These are phyloP conservation scores for Paradendryphiella salina DNA, from an alignment of 2,329 filamentous ascomycete genomes.

Conservation along the genomic window DNA sequence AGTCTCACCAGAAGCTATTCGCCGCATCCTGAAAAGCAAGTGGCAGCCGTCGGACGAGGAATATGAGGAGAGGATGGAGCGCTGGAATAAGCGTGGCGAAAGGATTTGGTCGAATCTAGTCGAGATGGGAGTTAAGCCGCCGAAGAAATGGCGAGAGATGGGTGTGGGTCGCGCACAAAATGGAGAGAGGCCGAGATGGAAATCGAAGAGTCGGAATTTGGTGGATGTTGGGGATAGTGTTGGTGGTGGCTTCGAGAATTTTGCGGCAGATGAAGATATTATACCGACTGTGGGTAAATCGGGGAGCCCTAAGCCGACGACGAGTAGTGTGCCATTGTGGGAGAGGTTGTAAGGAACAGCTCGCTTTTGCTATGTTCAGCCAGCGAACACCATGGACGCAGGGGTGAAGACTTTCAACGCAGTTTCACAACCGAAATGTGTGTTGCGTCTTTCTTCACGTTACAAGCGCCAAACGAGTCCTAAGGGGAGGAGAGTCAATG, in stretches of 20 bases:
- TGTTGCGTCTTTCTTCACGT: no score
- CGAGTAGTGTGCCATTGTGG: constrained; percentile 1
- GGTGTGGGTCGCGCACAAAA: constrained; percentile 44
- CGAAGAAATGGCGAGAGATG: constrained; percentile 56
- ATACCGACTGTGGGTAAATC: constrained; percentile 37
- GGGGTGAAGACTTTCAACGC: no score
- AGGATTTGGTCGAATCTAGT: constrained; percentile 55
- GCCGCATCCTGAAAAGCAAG: constrained; percentile 80
- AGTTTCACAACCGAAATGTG: no score
- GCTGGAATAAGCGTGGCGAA: constrained; percentile 55
- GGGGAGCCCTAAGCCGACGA: neutral
- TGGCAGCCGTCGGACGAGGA: constrained; percentile 64
- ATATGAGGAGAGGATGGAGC: constrained; percentile 46
- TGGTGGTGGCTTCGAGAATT: constrained; percentile 14
- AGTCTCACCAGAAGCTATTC: constrained; percentile 83
- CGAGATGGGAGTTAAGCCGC: constrained; percentile 59
- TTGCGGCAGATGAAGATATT: constrained; percentile 28
- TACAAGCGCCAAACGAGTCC: no score
- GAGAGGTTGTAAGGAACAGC: constrained; percentile 1
- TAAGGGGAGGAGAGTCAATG: no score
- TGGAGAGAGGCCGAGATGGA: constrained; percentile 42
- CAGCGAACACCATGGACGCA: no score
- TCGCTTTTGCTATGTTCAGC: neutral
- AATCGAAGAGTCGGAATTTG: constrained; percentile 33
- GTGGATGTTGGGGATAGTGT: constrained; percentile 37